Base-by-base conservation (phyloP, 805 yeast species). In the Maudiozyma pseudohumilis region DNA sequence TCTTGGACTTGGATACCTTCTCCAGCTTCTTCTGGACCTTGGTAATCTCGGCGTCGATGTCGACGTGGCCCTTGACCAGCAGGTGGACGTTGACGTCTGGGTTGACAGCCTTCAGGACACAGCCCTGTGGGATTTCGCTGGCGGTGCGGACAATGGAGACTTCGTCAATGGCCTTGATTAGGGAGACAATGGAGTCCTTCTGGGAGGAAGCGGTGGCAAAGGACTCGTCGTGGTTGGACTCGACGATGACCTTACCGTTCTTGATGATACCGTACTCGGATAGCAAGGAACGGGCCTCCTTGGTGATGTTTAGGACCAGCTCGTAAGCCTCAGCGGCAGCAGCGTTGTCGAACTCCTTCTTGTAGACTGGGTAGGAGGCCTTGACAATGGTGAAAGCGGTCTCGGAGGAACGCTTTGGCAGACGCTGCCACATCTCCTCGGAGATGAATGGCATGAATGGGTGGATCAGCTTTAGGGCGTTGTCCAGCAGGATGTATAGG, bases 381-480 rank as follows among this genome's bases (percentile, higher is more conserved):
- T 75, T 75, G 36, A 77, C 78, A 59, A 92, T 86, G 16, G 96
- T 72, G 36, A 62, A 66, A 20, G 86, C 68, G 17, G 64, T 63
- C 52, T 84, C 96, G 38, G 77, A 66, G 6, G 75, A 72, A 59
- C 96, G 78, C 55, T 82, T 80, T 52, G 97, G 97, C 55, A 92
- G 69, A 65, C 97, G 84, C 69, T 92, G 98, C 96, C 96, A 92
- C 84, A 92, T 76, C 70, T 92, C 98, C 65, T 92, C 98, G 34
- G 97, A 80, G 49, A 92, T 69, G 60, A 76, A 92, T 28, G 98
- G 98, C 98, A 92, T 92, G 70, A 86, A 92, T 60, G 98, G 98
- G 60, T 89, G 97, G 50, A 89, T 92, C 67, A 92, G 60, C 60
- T 73, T 80, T 67, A 89, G 73, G 9, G 96, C 96, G 48, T 82